These are phyloP conservation scores for Pseudozyma pruni DNA, from an alignment of 1,284 basidiomycete genomes.

Conservation along the genomic window DNA sequence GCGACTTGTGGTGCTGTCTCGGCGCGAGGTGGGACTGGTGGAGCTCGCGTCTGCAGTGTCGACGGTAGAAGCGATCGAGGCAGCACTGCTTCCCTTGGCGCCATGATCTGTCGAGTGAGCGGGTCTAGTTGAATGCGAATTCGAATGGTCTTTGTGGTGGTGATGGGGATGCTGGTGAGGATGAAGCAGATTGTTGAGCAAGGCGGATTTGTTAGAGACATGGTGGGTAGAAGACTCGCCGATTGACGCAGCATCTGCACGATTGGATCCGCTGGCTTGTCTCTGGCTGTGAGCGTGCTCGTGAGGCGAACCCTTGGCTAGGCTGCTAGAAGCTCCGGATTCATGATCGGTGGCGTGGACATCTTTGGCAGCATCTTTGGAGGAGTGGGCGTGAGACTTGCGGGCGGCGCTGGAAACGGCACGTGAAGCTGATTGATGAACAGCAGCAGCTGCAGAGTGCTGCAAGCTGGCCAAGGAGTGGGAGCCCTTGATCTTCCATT, in stretches of 20 bases:
- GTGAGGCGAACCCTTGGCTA: slow-evolving; percentile 14
- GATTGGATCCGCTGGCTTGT: slow-evolving; percentile 5
- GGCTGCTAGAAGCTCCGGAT: slow-evolving; percentile 13
- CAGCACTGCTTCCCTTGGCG: background rate
- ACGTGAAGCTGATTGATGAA: slow-evolving; percentile 31
- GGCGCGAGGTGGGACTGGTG: slow-evolving; percentile 15
- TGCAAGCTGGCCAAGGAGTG: slow-evolving; percentile 49
- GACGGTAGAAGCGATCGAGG: slow-evolving; percentile 1
- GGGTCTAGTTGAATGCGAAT: background rate
- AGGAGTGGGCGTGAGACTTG: slow-evolving; percentile 8
- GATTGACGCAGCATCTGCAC: slow-evolving; percentile 27
- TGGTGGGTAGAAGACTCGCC: slow-evolving; percentile 13
- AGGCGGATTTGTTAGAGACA: slow-evolving; percentile 13
- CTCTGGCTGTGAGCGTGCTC: slow-evolving; percentile 9
- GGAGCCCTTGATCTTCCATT: slow-evolving; percentile 80
- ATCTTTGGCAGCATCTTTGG: slow-evolving; percentile 16
- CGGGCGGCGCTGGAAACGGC: slow-evolving; percentile 10
- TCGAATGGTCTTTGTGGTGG: slow-evolving; percentile 8
- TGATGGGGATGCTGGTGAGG: background rate
- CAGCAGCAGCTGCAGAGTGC: slow-evolving; percentile 39
- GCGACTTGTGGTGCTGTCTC: slow-evolving; percentile 41
- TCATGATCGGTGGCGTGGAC: slow-evolving; percentile 33
- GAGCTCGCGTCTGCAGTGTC: slow-evolving; percentile 9
- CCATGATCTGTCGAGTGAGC: background rate
- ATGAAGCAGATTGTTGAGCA: slow-evolving; percentile 20